phyloP scores from a whole-genome alignment of 768 basidiomycete species.

The Tulasnella sp. region DNA sequence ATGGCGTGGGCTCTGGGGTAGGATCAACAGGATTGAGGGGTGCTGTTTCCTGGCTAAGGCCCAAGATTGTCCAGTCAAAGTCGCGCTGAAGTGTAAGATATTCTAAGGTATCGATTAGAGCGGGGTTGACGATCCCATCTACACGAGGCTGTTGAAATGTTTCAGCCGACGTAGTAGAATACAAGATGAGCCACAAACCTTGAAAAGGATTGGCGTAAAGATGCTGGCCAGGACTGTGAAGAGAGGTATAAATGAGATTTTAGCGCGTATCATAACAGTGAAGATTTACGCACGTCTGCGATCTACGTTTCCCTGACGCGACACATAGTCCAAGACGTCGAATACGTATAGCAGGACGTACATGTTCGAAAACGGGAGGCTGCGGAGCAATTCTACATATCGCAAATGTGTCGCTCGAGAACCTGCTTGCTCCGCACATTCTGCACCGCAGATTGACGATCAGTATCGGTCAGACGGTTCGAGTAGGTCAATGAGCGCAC shows the following conservation, averaged over 20 bases:
- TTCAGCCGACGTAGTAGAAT: no score
- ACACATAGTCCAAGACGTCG: not conserved
- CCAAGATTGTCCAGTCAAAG: no score
- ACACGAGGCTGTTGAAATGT: no score
- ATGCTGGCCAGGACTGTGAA: not conserved
- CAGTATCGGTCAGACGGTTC: no score
- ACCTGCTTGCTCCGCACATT: no score
- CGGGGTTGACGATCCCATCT: not conserved
- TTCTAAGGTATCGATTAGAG: not conserved
- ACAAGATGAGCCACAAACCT: no score
- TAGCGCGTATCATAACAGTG: not conserved
- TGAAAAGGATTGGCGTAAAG: not conserved
- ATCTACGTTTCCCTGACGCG: not conserved
- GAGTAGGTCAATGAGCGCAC: no score
- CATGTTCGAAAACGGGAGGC: not conserved
- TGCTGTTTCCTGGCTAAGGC: no score
- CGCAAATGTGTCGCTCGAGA: not conserved
- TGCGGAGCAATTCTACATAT: slow-evolving; percentile 2
- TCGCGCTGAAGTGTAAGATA: no score
- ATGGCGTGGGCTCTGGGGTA: no score
- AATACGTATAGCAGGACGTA: not conserved
- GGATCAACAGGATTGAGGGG: no score
- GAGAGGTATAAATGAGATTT: not conserved
- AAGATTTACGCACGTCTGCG: not conserved
- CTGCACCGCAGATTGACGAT: no score